Percentiles rank a stretch among this genome's conserved stretches.
Evolutionary conservation across 768 basidiomycete genomes (phyloP).

Genomic region (Suillus clintonianus): DNA sequence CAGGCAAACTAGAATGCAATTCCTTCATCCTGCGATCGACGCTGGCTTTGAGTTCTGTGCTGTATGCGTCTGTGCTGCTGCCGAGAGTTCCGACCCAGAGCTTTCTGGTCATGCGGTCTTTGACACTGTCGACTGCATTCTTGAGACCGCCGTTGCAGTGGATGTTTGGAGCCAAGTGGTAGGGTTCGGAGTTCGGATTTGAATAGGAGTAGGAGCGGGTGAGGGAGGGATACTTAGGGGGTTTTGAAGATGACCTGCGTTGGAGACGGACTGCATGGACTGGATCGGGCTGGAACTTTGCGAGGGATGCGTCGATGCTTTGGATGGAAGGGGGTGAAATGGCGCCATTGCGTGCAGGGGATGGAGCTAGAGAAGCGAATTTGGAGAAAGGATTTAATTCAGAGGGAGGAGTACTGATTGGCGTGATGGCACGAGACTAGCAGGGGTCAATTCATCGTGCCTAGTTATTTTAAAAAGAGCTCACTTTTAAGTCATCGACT

Average conservation of each 20-base stretch:
- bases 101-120: slow-evolving; percentile 49
- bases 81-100: slow-evolving; percentile 77
- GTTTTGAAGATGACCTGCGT: slow-evolving; percentile 55
- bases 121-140: slow-evolving; percentile 76
- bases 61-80: slow-evolving; percentile 65
- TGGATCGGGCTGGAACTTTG: slow-evolving; percentile 51
- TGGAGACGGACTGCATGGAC: slow-evolving; percentile 43
- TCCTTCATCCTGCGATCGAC: slow-evolving; percentile 54
- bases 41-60: slow-evolving; percentile 52
- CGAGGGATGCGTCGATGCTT: slow-evolving; percentile 33
- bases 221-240: background rate
- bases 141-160: slow-evolving; percentile 84
- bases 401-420: slow-evolving; percentile 40
- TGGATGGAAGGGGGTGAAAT: slow-evolving; percentile 11
- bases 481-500: slow-evolving; percentile 76
- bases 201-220: slow-evolving; percentile 39
- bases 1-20: slow-evolving; percentile 47
- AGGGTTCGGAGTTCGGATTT: slow-evolving; percentile 30
- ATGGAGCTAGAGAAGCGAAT: slow-evolving; percentile 28
- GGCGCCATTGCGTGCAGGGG: slow-evolving; percentile 30
- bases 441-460: background rate
- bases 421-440: slow-evolving; percentile 44
- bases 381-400: slow-evolving; percentile 63
- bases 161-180: slow-evolving; percentile 59
- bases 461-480: slow-evolving; percentile 1